These are phyloP conservation scores for Trichophyton simii DNA, from an alignment of 2,329 filamentous ascomycete species.

Conservation along the genomic window DNA sequence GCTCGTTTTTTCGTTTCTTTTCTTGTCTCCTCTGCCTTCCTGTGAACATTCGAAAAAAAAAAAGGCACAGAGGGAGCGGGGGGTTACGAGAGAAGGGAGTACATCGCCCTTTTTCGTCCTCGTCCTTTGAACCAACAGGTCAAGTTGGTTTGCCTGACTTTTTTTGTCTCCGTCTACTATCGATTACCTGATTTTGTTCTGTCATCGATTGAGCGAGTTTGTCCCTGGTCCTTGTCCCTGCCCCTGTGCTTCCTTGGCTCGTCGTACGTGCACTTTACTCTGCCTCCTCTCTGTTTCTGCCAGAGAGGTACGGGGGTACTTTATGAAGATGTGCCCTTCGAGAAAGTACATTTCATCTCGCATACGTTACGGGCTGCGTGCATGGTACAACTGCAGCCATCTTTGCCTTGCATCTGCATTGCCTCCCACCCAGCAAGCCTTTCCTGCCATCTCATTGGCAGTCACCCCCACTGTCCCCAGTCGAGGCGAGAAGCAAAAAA, in stretches of 20 bases:
- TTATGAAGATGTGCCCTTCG: background rate
- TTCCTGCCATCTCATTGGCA: background rate
- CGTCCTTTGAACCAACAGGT: background rate
- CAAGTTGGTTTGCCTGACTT: background rate
- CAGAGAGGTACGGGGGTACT: background rate
- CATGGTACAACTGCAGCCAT: slow-evolving; percentile 1
- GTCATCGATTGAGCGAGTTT: background rate
- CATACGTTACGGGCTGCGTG: background rate
- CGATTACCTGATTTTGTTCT: background rate
- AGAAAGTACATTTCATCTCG: slow-evolving; percentile 1
- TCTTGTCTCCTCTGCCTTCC: background rate
- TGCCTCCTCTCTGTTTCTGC: background rate
- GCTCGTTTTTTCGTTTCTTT: background rate
- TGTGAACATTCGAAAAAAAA: background rate
- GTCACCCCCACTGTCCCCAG: background rate
- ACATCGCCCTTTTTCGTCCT: background rate
- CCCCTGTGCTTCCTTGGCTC: background rate
- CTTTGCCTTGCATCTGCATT: slow-evolving; percentile 3
- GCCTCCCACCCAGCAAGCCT: background rate
- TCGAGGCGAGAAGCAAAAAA: slow-evolving; percentile 1
- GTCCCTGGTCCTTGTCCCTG: background rate
- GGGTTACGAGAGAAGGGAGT: background rate
- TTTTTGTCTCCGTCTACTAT: background rate
- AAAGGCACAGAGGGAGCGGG: background rate
- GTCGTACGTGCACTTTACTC: background rate